Percentiles rank a stretch among this genome's conserved stretches.
Evolutionary conservation across 1,139 yeast genomes (phyloP).

Genomic region (Yamadazyma atlantica): DNA sequence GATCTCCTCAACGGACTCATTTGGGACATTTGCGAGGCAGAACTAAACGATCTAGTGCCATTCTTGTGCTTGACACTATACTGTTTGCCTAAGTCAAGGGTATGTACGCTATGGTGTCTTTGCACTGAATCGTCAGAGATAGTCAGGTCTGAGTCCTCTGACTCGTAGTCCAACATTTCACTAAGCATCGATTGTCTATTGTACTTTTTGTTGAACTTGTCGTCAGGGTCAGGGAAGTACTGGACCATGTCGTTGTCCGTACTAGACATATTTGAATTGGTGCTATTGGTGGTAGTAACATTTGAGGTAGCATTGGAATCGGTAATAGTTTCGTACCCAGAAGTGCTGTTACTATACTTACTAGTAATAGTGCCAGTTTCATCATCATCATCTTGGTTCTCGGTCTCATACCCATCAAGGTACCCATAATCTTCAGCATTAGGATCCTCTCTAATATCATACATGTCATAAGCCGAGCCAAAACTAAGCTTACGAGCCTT

Average conservation of each 20-base stretch:
- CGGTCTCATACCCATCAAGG: constrained; percentile 1
- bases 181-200: constrained; percentile 46
- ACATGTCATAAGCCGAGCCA: constrained; percentile 9
- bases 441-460: constrained; percentile 10
- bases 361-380: constrained; percentile 8
- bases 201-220: constrained; percentile 22
- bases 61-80: constrained; percentile 20
- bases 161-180: constrained; percentile 47
- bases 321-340: constrained; percentile 8
- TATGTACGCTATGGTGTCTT: constrained; percentile 11
- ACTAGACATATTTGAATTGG: too few species aligned
- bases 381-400: constrained; percentile 5
- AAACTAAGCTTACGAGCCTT: constrained; percentile 10
- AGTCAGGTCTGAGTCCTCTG: constrained; percentile 18
- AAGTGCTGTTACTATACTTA: not conserved
- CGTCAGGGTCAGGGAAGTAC: constrained; percentile 18
- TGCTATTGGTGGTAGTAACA: too few species aligned
- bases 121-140: constrained; percentile 2
- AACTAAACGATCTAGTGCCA: constrained; percentile 12
- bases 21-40: constrained; percentile 15
- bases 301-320: too few species aligned
- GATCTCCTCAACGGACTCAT: constrained; percentile 21
- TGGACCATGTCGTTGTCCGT: constrained; percentile 7
- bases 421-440: constrained; percentile 2
- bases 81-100: constrained; percentile 19